These are phyloP conservation scores for Erysimum cheiri DNA, from an alignment of 441 rosid species.

Conservation along the genomic window DNA sequence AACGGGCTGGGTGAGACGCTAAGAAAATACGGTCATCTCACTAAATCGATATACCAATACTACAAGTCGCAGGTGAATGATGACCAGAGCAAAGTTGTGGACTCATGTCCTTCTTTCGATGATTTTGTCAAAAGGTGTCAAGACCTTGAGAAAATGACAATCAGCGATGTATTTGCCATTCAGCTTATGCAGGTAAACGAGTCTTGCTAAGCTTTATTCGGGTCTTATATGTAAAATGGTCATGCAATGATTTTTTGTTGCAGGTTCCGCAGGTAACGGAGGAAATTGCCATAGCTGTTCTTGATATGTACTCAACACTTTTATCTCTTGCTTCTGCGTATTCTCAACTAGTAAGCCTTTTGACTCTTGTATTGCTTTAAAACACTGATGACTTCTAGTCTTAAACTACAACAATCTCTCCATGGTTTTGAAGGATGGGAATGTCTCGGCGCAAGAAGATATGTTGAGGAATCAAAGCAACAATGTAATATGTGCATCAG, in stretches of 20 bases:
- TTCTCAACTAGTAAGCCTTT: constrained; percentile 74
- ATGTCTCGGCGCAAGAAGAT: constrained; percentile 72
- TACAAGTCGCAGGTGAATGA: constrained; percentile 51
- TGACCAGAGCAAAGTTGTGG: constrained; percentile 45
- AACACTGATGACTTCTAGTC: neutral
- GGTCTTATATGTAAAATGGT: neutral
- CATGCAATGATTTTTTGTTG: neutral
- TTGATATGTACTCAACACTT: constrained; percentile 82
- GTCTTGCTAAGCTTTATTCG: constrained; percentile 15
- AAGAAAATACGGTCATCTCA: constrained; percentile 79
- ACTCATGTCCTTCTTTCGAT: constrained; percentile 59
- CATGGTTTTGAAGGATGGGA: constrained; percentile 64
- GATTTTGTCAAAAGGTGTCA: constrained; percentile 74
- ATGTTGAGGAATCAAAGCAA: constrained; percentile 77
- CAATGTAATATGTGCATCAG: constrained; percentile 56
- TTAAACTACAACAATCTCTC: neutral
- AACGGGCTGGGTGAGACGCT: constrained; percentile 74
- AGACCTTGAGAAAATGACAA: constrained; percentile 84
- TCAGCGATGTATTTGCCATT: constrained; percentile 85
- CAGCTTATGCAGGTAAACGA: constrained; percentile 92
- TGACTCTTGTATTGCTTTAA: constrained; percentile 11
- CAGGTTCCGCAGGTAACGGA: constrained; percentile 94
- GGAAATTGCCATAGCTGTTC: constrained; percentile 75
- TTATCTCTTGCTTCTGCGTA: constrained; percentile 83
- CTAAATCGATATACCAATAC: constrained; percentile 69